Evolutionary conservation across 2,329 filamentous ascomycete species (phyloP), one percentile per base, ranked within the genome.

Genomic region (Myriosclerotinia curreyana): DNA sequence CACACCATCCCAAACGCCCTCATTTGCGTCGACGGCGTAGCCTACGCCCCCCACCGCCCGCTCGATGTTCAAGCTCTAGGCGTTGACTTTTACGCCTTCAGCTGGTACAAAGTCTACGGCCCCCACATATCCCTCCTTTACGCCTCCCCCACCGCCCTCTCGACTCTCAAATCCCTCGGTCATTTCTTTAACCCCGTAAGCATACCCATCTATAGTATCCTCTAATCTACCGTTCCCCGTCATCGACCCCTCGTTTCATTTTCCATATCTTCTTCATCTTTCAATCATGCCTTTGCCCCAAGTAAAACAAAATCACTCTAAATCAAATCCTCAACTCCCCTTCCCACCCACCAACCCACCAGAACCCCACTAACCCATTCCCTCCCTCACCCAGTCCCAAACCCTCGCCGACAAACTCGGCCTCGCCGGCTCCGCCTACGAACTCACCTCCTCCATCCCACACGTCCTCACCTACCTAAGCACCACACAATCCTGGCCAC

Each of bases 51-150:
- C 0, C 90, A 94, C 74, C 80, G 89, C 5, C 79, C 79, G 9
- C 76, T 94, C 14, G 87, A 94, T 73, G 87, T 93, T 5, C 80
- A 83, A 67, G 84, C 77, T 0, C 79, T 91, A 0, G 89, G 82
- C 0, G 87, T 89, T 0, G 90, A 94, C 72, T 87, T 92, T 69
- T 94, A 93, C 74, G 77, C 81, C n/a, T 91, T 93, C 72, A 87
- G 82, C 0, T 93, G 89, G 90, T 93, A 93, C 77, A 94, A 94
- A 74, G 84, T 92, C 1, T 93, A 89, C 72, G 90, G 90, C 0
- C 90, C 90, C 0, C 90, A 93, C 69, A 80, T 92, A 1, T 82
- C 89, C 0, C 83, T 88, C 67, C 77, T 94, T 1, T 94, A 91
- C 72, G 88, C 83, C 6, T 84, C 84, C 31, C 78, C 78, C 5